Conservation (phyloP, 768 basidiomycete genomes). For the Candolleomyces aberdarensis region DNA sequence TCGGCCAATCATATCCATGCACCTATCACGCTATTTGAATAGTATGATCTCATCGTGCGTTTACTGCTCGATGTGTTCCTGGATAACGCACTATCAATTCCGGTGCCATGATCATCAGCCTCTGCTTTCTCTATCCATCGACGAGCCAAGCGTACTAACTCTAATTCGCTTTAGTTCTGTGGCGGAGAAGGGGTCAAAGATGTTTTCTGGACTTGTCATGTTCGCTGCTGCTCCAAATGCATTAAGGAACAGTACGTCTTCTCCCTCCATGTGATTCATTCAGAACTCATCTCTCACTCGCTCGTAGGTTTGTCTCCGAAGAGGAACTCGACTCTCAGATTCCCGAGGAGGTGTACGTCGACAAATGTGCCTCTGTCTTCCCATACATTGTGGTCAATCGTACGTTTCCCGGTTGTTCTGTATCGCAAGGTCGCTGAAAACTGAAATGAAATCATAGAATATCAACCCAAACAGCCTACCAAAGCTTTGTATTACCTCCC, state of each 20-base stretch:
- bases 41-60: too few relatives aligned
- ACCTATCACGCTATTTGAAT: too few relatives aligned
- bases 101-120: too few relatives aligned
- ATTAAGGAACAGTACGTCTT: slow-evolving; percentile 26
- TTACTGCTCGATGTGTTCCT: too few relatives aligned
- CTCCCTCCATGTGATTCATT: background rate
- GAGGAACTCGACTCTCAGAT: slow-evolving; percentile 22
- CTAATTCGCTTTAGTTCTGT: slow-evolving; percentile 26
- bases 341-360: slow-evolving; percentile 21
- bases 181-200: slow-evolving; percentile 24
- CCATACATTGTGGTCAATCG: slow-evolving; percentile 23
- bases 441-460: background rate
- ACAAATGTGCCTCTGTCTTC: slow-evolving; percentile 27
- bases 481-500: slow-evolving; percentile 24
- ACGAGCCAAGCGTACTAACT: too few relatives aligned
- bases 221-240: slow-evolving; percentile 35
- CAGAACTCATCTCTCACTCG: background rate
- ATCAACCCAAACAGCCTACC: background rate
- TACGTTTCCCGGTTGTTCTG: slow-evolving; percentile 10
- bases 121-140: too few relatives aligned
- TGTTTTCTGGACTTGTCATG: slow-evolving; percentile 34
- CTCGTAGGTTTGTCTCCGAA: slow-evolving; percentile 28
- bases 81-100: too few relatives aligned
- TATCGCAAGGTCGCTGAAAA: too few relatives aligned
- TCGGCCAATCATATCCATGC: background rate